Evolutionary conservation across 1,139 yeast genomes (phyloP).

Genomic region (Magnusiomyces suaveolens): DNA sequence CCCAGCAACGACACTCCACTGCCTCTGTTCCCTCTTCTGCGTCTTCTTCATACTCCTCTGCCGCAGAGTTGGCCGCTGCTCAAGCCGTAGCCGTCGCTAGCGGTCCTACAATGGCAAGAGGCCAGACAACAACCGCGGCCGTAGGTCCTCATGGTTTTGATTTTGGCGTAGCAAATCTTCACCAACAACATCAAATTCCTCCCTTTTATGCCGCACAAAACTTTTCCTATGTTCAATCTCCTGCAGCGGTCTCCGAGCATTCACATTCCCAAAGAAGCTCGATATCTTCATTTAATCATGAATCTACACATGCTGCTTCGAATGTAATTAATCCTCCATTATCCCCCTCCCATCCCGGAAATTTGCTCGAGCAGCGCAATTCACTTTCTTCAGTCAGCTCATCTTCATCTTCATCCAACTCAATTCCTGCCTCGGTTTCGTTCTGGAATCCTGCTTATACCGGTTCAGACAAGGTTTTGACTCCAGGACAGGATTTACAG

Average conservation of each 20-base stretch:
- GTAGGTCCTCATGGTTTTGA: not conserved
- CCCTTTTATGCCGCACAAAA: not conserved
- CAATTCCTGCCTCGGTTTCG: not conserved
- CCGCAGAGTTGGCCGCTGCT: not conserved
- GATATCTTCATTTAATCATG: not conserved
- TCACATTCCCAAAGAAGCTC: not conserved
- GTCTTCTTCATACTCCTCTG: no score
- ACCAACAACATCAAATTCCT: not conserved
- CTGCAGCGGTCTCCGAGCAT: not conserved
- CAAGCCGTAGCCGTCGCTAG: not conserved
- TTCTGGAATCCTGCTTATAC: constrained; percentile 3
- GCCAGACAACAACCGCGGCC: not conserved
- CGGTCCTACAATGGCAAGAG: not conserved
- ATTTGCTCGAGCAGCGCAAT: not conserved
- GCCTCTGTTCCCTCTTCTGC: not conserved
- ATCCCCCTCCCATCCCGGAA: not conserved
- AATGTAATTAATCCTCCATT: not conserved
- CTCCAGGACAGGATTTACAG: not conserved
- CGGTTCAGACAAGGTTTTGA: not conserved
- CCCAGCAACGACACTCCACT: not conserved
- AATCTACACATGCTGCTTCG: not conserved
- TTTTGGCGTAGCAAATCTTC: not conserved
- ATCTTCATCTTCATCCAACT: not conserved
- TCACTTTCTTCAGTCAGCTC: not conserved
- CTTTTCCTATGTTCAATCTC: not conserved